Evolutionary conservation across 2,329 filamentous ascomycete species (phyloP).

Genomic region (Colletotrichum melonis): DNA sequence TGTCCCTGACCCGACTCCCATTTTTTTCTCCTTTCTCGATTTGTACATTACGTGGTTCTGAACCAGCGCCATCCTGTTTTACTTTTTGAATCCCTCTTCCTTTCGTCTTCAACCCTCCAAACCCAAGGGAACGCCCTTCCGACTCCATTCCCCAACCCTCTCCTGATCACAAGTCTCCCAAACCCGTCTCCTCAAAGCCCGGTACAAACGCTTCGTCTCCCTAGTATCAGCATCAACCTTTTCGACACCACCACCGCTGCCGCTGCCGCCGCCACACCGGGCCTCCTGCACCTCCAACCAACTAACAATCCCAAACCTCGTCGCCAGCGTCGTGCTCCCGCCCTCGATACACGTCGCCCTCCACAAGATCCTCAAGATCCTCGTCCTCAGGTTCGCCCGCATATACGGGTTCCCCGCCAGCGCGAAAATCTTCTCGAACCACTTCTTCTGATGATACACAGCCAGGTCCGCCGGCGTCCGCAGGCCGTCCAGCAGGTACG

Average conservation of each 20-base stretch:
- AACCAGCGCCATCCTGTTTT: not conserved
- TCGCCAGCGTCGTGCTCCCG: conserved; percentile 84
- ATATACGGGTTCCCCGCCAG: conserved; percentile 76
- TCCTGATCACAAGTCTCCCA: conserved; percentile 75
- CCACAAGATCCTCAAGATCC: conserved; percentile 71
- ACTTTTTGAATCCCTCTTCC: not conserved
- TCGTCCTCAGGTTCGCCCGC: conserved; percentile 67
- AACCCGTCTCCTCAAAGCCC: conserved; percentile 66
- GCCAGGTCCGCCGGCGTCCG: conserved; percentile 68
- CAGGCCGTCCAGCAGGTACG: conserved; percentile 76
- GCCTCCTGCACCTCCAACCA: conserved; percentile 77
- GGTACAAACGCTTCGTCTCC: conserved; percentile 62
- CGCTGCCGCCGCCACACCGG: conserved; percentile 44
- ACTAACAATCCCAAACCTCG: conserved; percentile 77
- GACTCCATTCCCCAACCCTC: conserved; percentile 76
- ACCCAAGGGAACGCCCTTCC: conserved; percentile 50
- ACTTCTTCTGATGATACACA: conserved; percentile 69
- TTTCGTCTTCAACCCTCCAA: conserved; percentile 11
- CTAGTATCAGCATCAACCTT: not conserved
- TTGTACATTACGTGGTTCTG: not conserved
- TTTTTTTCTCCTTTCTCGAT: not conserved
- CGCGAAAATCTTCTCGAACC: conserved; percentile 81
- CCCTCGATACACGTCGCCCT: conserved; percentile 74
- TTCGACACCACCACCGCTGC: not conserved
- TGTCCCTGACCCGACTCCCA: not conserved